Evolutionary conservation across 805 yeast species (phyloP).

Genomic region (Kuraishia borneana): DNA sequence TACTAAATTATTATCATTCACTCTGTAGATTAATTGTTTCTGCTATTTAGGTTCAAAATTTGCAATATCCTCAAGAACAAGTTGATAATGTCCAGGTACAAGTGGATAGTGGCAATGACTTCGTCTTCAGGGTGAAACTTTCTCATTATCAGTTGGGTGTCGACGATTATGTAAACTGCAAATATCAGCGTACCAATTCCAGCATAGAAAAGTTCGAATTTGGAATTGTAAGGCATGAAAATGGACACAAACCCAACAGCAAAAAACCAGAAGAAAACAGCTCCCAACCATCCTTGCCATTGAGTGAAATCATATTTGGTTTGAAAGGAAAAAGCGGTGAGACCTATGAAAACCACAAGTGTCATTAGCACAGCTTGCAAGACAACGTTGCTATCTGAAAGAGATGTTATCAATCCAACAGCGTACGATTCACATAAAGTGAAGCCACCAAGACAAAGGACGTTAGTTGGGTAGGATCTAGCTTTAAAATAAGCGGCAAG

Average conservation of each 20-base stretch:
- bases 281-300: constrained; percentile 46
- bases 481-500: constrained; percentile 55
- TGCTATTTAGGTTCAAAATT: constrained; percentile 23
- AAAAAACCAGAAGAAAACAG: constrained; percentile 55
- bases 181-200: constrained; percentile 68
- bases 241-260: constrained; percentile 62
- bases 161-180: constrained; percentile 61
- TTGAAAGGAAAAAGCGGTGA: constrained; percentile 68
- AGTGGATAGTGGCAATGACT: constrained; percentile 63
- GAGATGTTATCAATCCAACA: constrained; percentile 55
- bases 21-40: neutral
- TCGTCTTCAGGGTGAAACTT: constrained; percentile 76
- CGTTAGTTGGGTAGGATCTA: constrained; percentile 55
- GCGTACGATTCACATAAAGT: constrained; percentile 68
- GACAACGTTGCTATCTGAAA: constrained; percentile 52
- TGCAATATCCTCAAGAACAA: constrained; percentile 69
- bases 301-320: constrained; percentile 64
- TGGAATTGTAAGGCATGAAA: constrained; percentile 51
- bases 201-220: constrained; percentile 56
- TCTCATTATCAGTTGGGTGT: constrained; percentile 72
- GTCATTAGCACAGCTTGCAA: constrained; percentile 66
- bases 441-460: constrained; percentile 44
- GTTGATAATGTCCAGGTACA: constrained; percentile 77
- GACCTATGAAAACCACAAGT: constrained; percentile 58
- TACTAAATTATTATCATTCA: too few relatives aligned